Evolutionary conservation across 1,284 basidiomycete genomes (phyloP).

Genomic region (Xerocomus amazonicus): DNA sequence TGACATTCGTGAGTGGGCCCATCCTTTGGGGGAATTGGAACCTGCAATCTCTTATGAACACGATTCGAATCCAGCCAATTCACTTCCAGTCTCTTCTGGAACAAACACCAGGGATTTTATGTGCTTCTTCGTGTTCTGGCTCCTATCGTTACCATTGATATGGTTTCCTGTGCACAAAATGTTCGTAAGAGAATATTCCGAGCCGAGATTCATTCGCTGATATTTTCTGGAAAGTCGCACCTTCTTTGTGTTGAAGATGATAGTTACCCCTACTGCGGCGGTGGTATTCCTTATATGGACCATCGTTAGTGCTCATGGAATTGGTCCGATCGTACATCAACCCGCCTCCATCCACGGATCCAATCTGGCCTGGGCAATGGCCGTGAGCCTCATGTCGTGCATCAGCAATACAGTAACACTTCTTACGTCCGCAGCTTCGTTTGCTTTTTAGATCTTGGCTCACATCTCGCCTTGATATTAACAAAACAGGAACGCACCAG

Average conservation of each 20-base stretch:
- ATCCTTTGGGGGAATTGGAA: background rate
- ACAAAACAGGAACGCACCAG: conserved; percentile 61
- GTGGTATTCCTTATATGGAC: conserved; percentile 82
- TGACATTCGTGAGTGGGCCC: conserved; percentile 52
- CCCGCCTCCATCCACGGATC: conserved; percentile 66
- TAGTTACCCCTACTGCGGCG: conserved; percentile 69
- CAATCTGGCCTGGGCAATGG: conserved; percentile 76
- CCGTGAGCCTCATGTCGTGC: conserved; percentile 72
- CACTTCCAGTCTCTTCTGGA: conserved; percentile 64
- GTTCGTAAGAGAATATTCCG: conserved; percentile 37
- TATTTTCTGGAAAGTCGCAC: conserved; percentile 51
- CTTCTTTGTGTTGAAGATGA: conserved; percentile 78
- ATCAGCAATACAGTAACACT: conserved; percentile 80
- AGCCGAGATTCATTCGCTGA: conserved; percentile 8
- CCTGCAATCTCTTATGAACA: conserved; percentile 7
- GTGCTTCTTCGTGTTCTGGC: conserved; percentile 86
- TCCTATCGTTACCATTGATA: conserved; percentile 75
- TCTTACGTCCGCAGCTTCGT: conserved; percentile 47
- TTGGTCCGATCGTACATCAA: conserved; percentile 76
- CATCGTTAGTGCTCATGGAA: conserved; percentile 74
- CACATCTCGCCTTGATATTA: conserved; percentile 14
- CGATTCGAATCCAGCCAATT: conserved; percentile 24
- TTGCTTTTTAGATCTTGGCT: conserved; percentile 3
- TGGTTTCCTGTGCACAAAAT: conserved; percentile 82
- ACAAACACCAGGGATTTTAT: conserved; percentile 70